These are phyloP conservation scores for Hanseniaspora valbyensis DNA, from an alignment of 805 yeast species.

Conservation along the genomic window DNA sequence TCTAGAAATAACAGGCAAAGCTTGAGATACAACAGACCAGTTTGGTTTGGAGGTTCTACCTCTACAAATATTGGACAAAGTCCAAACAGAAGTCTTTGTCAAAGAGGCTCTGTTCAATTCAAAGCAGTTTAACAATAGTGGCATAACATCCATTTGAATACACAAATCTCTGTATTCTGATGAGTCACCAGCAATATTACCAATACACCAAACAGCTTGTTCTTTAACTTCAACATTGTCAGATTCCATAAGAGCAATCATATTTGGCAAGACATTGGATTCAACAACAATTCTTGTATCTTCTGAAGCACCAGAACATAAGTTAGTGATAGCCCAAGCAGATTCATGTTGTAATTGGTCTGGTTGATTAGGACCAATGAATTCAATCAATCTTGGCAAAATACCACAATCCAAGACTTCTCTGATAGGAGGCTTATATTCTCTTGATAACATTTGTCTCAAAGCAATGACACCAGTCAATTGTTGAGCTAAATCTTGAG, in stretches of 20 bases:
- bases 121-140: conserved; percentile 70
- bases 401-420: conserved; percentile 87
- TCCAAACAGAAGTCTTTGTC: conserved; percentile 96
- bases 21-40: conserved; percentile 77
- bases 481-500: conserved; percentile 67
- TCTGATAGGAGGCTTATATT: conserved; percentile 92
- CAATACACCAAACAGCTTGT: conserved; percentile 98
- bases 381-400: conserved; percentile 78
- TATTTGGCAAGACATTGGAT: conserved; percentile 85
- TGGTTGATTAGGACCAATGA: conserved; percentile 65
- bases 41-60: conserved; percentile 95
- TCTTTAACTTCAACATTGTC: conserved; percentile 85
- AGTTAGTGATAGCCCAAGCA: conserved; percentile 98
- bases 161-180: conserved; percentile 83
- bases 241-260: conserved; percentile 71
- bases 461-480: conserved; percentile 83
- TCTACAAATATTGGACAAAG: conserved; percentile 88
- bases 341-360: conserved; percentile 91
- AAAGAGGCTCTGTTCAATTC: conserved; percentile 75
- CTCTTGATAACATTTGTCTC: conserved; percentile 86
- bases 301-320: conserved; percentile 84
- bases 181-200: conserved; percentile 98
- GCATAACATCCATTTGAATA: conserved; percentile 73
- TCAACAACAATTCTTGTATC: conserved; percentile 88
- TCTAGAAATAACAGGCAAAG: conserved; percentile 84